Evolutionary conservation across 2,329 filamentous ascomycete genomes (phyloP).

Genomic region (Monosporascus sp.): DNA sequence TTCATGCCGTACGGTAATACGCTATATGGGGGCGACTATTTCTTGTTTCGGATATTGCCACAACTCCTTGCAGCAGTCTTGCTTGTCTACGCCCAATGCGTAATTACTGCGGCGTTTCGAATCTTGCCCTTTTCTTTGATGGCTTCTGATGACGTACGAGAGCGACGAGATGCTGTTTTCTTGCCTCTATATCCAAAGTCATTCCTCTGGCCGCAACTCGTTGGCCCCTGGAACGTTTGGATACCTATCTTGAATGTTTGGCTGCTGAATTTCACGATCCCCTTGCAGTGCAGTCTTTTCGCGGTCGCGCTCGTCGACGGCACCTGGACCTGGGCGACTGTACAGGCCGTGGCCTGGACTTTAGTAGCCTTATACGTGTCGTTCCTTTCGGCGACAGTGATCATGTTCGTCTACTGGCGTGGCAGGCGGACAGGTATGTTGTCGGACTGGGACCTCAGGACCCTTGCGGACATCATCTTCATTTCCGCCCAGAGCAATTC

Average conservation of each 20-base stretch:
- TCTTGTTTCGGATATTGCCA: constrained; percentile 80
- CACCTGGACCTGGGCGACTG: constrained; percentile 72
- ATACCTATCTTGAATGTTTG: constrained; percentile 65
- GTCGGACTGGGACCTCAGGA: constrained; percentile 68
- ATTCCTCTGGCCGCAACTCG: constrained; percentile 56
- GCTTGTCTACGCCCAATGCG: constrained; percentile 70
- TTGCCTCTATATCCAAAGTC: constrained; percentile 63
- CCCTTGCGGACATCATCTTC: constrained; percentile 73
- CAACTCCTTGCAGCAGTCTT: constrained; percentile 68
- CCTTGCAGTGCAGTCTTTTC: constrained; percentile 74
- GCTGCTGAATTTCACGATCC: constrained; percentile 74
- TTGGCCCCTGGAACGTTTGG: constrained; percentile 62
- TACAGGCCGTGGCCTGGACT: constrained; percentile 73
- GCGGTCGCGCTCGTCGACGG: constrained; percentile 53
- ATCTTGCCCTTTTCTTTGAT: constrained; percentile 75
- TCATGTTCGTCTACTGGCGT: constrained; percentile 61
- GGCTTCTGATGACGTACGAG: constrained; percentile 55
- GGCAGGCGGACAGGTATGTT: constrained; percentile 66
- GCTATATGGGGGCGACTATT: constrained; percentile 71
- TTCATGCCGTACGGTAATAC: constrained; percentile 60
- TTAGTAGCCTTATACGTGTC: constrained; percentile 69
- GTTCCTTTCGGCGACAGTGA: constrained; percentile 51
- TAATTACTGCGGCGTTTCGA: constrained; percentile 70
- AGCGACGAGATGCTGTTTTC: constrained; percentile 62
- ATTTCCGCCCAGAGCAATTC: constrained; percentile 78